phyloP scores from a whole-genome alignment of 768 basidiomycete species.

The Macrocybe gigantea region DNA sequence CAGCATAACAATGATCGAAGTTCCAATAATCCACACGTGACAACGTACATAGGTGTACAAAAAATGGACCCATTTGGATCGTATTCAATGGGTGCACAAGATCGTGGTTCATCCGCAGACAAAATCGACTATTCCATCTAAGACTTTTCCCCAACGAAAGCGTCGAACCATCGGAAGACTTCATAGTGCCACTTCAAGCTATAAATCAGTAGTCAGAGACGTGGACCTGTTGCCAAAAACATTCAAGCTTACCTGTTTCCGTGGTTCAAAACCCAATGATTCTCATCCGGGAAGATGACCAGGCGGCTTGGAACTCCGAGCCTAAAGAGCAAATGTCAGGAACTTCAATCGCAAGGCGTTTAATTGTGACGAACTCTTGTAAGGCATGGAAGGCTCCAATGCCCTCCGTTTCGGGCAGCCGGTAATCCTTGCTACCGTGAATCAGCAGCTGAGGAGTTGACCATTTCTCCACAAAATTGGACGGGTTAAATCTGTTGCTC shows the following conservation, averaged over 20 bases:
- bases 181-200: slow-evolving; percentile 95
- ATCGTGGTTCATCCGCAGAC: neutral
- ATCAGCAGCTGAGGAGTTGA: slow-evolving; percentile 80
- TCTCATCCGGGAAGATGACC: slow-evolving; percentile 85
- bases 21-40: neutral
- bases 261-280: slow-evolving; percentile 86
- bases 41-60: neutral
- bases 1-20: neutral
- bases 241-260: slow-evolving; percentile 53
- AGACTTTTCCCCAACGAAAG: slow-evolving; percentile 44
- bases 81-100: too few species aligned
- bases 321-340: slow-evolving; percentile 27
- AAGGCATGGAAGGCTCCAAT: slow-evolving; percentile 82
- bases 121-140: neutral
- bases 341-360: neutral
- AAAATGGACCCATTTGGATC: too few species aligned
- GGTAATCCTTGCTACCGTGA: slow-evolving; percentile 86
- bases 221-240: neutral
- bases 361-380: slow-evolving; percentile 54
- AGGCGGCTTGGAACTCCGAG: slow-evolving; percentile 68
- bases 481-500: slow-evolving; percentile 59
- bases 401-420: slow-evolving; percentile 80
- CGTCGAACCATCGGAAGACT: slow-evolving; percentile 85
- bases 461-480: slow-evolving; percentile 81
- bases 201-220: neutral